Conservation (phyloP, 2,329 filamentous ascomycete genomes). For the Pseudodiploospora longispora region DNA sequence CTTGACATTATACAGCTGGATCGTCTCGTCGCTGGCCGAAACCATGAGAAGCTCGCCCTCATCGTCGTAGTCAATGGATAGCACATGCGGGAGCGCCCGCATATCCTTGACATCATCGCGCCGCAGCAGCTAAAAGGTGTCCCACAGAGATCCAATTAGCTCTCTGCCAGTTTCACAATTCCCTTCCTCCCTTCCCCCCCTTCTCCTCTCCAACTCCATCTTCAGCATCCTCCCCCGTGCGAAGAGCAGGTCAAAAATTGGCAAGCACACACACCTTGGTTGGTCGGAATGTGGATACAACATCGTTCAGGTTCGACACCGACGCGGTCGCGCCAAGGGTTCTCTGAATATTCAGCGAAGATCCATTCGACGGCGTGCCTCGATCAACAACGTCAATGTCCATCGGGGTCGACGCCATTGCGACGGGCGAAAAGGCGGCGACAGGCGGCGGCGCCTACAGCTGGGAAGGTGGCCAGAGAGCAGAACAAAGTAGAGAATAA, state of each 20-base stretch:
- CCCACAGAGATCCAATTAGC: too few relatives aligned
- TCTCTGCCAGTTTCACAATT: too few relatives aligned
- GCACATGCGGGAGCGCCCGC: constrained; percentile 54
- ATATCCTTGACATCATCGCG: constrained; percentile 48
- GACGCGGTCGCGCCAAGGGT: constrained; percentile 34
- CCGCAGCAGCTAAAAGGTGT: constrained; percentile 41
- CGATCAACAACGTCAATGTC: constrained; percentile 35
- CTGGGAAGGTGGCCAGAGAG: too few relatives aligned
- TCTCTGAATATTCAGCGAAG: constrained; percentile 43
- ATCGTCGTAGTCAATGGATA: constrained; percentile 95
- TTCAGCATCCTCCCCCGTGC: not conserved
- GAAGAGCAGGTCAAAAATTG: not conserved
- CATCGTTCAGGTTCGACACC: constrained; percentile 64
- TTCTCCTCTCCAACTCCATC: too few relatives aligned
- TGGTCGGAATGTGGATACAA: constrained; percentile 70
- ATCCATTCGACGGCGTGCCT: constrained; percentile 25
- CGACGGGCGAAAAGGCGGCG: not conserved
- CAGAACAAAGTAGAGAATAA: too few relatives aligned
- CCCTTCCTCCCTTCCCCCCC: too few relatives aligned
- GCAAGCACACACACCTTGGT: constrained; percentile 54
- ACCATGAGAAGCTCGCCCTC: constrained; percentile 87
- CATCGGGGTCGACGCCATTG: constrained; percentile 49
- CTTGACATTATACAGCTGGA: constrained; percentile 90
- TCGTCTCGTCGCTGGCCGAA: constrained; percentile 85
- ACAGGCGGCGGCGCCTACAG: too few relatives aligned